phyloP scores from a whole-genome alignment of 1,284 basidiomycete species.

The Hortiboletus rubellus region DNA sequence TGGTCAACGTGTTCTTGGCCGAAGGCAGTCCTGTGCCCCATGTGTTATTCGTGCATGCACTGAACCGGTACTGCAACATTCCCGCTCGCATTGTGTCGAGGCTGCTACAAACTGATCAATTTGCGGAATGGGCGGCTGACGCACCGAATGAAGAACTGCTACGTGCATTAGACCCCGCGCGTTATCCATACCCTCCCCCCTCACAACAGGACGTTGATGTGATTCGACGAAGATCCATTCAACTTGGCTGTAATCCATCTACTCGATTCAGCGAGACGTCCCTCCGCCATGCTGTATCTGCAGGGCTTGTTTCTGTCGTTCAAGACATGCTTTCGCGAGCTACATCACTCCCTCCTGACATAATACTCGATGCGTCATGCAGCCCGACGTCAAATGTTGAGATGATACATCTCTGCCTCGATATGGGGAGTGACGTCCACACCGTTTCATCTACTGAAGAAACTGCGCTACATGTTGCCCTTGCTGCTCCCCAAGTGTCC shows the following conservation, averaged over 20 bases:
- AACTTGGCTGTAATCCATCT: slow-evolving; percentile 3
- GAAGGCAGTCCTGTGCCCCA: slow-evolving; percentile 13
- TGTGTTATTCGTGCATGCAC: background rate
- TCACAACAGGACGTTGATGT: background rate
- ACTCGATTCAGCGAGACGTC: background rate
- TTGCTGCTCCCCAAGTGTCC: background rate
- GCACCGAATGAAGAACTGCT: background rate
- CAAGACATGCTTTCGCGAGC: background rate
- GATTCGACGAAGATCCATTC: slow-evolving; percentile 8
- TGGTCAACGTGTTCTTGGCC: slow-evolving; percentile 7
- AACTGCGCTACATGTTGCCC: slow-evolving; percentile 3
- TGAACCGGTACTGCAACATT: background rate
- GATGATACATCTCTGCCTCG: slow-evolving; percentile 6
- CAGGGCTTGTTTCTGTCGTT: background rate
- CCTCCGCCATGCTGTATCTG: background rate
- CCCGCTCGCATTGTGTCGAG: background rate
- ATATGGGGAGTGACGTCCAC: background rate
- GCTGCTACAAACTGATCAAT: slow-evolving; percentile 14
- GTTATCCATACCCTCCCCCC: background rate
- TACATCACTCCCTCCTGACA: slow-evolving; percentile 1
- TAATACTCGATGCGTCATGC: slow-evolving; percentile 7
- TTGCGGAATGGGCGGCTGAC: slow-evolving; percentile 7
- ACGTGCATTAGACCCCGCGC: background rate
- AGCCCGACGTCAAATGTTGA: background rate
- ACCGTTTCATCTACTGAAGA: background rate